These are phyloP conservation scores for Casaregolazyma suthepensis DNA, from an alignment of 1,139 yeast genomes.

Conservation along the genomic window DNA sequence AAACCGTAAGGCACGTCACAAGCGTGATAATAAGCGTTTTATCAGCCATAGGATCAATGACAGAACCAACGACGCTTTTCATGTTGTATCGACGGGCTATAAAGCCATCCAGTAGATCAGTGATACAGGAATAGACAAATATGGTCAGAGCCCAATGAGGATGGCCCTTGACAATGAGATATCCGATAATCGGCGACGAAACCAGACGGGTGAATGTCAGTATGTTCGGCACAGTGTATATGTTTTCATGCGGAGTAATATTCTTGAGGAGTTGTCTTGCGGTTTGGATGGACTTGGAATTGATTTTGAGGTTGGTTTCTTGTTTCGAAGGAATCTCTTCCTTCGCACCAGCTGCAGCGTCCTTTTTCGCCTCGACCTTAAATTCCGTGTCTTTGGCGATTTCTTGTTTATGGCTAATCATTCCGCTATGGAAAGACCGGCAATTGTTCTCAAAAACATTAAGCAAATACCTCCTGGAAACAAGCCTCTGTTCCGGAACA, in stretches of 20 bases:
- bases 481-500: neutral
- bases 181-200: conserved; percentile 81
- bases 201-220: conserved; percentile 73
- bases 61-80: conserved; percentile 80
- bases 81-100: conserved; percentile 76
- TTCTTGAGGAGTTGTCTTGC: conserved; percentile 3
- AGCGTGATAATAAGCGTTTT: conserved; percentile 83
- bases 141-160: conserved; percentile 59
- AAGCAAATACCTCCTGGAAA: neutral
- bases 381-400: neutral
- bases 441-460: neutral
- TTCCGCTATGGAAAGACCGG: neutral
- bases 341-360: neutral
- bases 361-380: neutral
- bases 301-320: neutral
- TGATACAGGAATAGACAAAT: conserved; percentile 78
- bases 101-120: conserved; percentile 88
- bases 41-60: conserved; percentile 94
- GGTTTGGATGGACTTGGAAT: neutral
- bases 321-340: neutral
- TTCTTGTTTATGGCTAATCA: neutral
- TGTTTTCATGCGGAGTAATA: conserved; percentile 38
- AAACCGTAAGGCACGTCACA: conserved; percentile 67
- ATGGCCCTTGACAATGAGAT: conserved; percentile 58
- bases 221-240: conserved; percentile 79